Evolutionary conservation across 768 basidiomycete genomes (phyloP), one percentile per base, ranked within the genome.

Genomic region (Leccinellum albellum): DNA sequence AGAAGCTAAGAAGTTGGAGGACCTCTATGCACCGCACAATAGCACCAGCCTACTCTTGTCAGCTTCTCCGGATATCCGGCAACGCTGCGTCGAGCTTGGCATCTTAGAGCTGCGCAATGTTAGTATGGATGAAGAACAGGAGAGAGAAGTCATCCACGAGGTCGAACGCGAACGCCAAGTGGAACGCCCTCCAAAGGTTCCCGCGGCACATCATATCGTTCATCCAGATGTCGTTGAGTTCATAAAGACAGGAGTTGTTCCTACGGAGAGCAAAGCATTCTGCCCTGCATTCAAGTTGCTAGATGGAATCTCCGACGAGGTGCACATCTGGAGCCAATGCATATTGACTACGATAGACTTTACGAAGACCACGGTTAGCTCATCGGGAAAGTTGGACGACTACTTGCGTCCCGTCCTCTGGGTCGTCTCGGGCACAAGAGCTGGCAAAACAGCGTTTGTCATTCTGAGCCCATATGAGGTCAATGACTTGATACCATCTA

Each of bases 121-220:
- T 1, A 32, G 32, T 4, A 47, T 63, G 58, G 62, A 60, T 6
- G 62, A 64, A 44, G 61, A 61, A 57, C 81, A 82, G 57, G 82
- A 82, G 56, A 66, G 80, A 32, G 79, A 82, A 55, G 67, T 82
- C 8, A 58, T 63, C 4, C 77, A 78, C 21, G 81, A 82, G 61
- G 65, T 71, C 2, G 79, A 81, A 58, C 65, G 62, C 12, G 79
- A 82, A 55, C 66, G 63, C 12, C 70, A 79, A 54, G 57, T 74
- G 2, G 66, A 78, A 59, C 69, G 77, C 8, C 75, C 78, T 4
- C 61, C 70, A 1, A 65, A 42, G 26, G 68, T 70, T 6, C 9
- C 48, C 12, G 56, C 70, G 13, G 62, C 63, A 6, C 8, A 1
- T 1, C 74, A 75, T 54, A 44, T 42, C 1, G 14, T 75, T 32